A percentile compares a stretch with the other conserved stretches of the same genome.
phyloP scores from a whole-genome alignment of 1,284 basidiomycete genomes.

The Rhodotorula glutinis region DNA sequence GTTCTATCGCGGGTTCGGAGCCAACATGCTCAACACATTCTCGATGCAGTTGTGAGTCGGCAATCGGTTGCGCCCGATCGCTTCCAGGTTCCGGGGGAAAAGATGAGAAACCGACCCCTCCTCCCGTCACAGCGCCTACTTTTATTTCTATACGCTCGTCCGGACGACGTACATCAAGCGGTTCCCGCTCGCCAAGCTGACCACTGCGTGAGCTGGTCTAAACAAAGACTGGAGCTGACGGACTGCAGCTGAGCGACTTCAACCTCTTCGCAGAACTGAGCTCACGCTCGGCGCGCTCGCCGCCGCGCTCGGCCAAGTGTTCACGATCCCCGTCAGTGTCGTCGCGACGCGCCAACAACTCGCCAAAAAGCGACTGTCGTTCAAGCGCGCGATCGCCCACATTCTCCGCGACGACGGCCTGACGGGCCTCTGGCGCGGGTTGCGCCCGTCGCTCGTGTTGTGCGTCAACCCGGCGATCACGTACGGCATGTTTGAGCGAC shows the following conservation, averaged over 20 bases:
- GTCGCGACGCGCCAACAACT: constrained; percentile 98
- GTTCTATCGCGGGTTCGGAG: constrained; percentile 87
- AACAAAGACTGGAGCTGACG: no score
- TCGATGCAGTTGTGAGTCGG: constrained; percentile 73
- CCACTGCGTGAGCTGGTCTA: constrained; percentile 37
- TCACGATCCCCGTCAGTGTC: constrained; percentile 96
- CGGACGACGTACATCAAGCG: constrained; percentile 76
- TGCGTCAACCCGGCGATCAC: constrained; percentile 96
- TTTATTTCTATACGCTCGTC: constrained; percentile 96
- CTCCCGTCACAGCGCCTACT: constrained; percentile 75
- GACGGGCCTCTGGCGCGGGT: constrained; percentile 87
- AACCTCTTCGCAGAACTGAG: constrained; percentile 59
- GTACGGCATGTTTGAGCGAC: constrained; percentile 90
- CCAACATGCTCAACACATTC: constrained; percentile 99
- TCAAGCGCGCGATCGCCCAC: constrained; percentile 74
- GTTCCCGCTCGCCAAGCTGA: constrained; percentile 47
- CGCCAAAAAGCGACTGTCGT: constrained; percentile 52
- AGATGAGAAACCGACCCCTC: constrained; percentile 8
- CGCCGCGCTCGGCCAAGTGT: constrained; percentile 92
- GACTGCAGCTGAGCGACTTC: no score
- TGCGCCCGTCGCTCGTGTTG: constrained; percentile 87
- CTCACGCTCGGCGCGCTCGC: constrained; percentile 85
- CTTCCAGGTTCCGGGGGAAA: no score
- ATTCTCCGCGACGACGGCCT: constrained; percentile 91
- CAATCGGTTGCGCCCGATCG: no score